phyloP scores from a whole-genome alignment of 1,284 basidiomycete genomes.

The Mycosarcoma maydis region DNA sequence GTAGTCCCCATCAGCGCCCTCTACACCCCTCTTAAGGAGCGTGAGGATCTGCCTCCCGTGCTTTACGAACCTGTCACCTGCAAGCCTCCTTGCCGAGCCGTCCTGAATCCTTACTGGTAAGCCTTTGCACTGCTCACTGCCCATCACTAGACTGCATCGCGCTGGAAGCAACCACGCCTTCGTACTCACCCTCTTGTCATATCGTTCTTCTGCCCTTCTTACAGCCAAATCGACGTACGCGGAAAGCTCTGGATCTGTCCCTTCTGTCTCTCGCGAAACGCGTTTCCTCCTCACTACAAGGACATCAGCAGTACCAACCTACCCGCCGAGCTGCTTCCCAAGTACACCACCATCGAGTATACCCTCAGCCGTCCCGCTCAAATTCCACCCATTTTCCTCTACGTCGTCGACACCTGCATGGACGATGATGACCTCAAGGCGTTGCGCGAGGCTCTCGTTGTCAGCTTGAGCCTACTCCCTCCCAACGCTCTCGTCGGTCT shows the following conservation, averaged over 20 bases:
- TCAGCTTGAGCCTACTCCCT: slow-evolving; percentile 90
- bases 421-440: slow-evolving; percentile 97
- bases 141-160: too few relatives aligned
- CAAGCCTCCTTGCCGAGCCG: slow-evolving; percentile 95
- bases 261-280: slow-evolving; percentile 94
- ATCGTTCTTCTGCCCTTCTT: background rate
- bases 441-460: slow-evolving; percentile 87
- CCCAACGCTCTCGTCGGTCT: slow-evolving; percentile 93
- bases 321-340: slow-evolving; percentile 92
- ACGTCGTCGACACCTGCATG: slow-evolving; percentile 96
- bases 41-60: slow-evolving; percentile 94
- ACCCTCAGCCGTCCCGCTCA: slow-evolving; percentile 89
- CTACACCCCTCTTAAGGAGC: slow-evolving; percentile 95
- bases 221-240: slow-evolving; percentile 95
- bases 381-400: slow-evolving; percentile 94
- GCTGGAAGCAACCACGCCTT: background rate
- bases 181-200: background rate
- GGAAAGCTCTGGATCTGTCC: slow-evolving; percentile 99
- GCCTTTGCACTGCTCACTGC: too few relatives aligned
- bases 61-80: slow-evolving; percentile 98
- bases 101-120: slow-evolving; percentile 94
- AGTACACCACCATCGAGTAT: slow-evolving; percentile 99
- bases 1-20: slow-evolving; percentile 97
- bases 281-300: slow-evolving; percentile 98
- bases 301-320: slow-evolving; percentile 97